Conservation (phyloP, 495 filamentous ascomycete species). For the Venustampulla echinocandica region DNA sequence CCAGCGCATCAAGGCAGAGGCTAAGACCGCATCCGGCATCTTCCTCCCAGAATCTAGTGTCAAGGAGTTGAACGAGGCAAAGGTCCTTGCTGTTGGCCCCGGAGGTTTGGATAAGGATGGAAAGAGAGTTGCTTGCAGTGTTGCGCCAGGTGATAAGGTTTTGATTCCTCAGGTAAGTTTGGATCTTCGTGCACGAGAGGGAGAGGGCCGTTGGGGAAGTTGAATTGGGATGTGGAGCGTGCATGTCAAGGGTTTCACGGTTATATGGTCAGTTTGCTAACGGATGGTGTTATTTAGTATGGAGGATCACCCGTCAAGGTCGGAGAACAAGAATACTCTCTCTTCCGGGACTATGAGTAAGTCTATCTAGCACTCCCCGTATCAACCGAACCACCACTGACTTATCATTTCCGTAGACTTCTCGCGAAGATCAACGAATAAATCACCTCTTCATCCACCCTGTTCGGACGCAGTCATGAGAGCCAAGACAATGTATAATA, state of each 20-base stretch:
- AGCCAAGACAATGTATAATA: constrained; percentile 14
- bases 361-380: not conserved
- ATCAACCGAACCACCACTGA: not conserved
- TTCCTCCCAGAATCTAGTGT: constrained; percentile 95
- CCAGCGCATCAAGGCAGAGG: constrained; percentile 93
- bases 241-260: not conserved
- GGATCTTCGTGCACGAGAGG: constrained; percentile 4
- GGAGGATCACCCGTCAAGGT: constrained; percentile 95
- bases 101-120: constrained; percentile 80
- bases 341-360: constrained; percentile 95
- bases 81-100: constrained; percentile 90
- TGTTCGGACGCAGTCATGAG: not conserved
- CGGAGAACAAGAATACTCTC: constrained; percentile 88
- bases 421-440: constrained; percentile 87
- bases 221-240: constrained; percentile 6
- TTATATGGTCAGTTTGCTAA: constrained; percentile 24
- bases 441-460: constrained; percentile 3
- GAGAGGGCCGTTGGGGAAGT: constrained; percentile 7
- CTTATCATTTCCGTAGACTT: constrained; percentile 41
- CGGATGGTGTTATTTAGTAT: constrained; percentile 52
- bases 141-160: constrained; percentile 78
- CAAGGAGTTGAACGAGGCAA: constrained; percentile 96
- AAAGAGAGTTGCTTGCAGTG: constrained; percentile 72
- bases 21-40: constrained; percentile 92
- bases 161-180: constrained; percentile 83